A percentile compares a stretch with the other conserved stretches of the same genome.
Conservation (phyloP, 176 grass and related monocot species). For the Dendrocalamus sinicus region DNA sequence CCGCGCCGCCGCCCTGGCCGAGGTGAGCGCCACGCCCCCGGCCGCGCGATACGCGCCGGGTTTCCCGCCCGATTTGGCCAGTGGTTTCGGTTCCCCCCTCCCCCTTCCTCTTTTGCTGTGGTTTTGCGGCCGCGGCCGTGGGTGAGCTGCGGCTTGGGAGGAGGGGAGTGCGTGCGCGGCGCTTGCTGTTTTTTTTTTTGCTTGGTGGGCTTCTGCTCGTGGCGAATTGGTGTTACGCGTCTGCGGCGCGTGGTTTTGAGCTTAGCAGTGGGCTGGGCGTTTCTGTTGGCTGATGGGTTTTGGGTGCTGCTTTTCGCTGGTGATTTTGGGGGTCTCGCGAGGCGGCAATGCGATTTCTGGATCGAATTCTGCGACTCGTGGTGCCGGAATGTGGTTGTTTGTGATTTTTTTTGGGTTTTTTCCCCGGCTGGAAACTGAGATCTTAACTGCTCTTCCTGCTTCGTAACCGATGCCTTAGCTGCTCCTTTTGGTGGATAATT, state of each 20-base stretch:
- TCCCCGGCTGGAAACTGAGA: conserved; percentile 5
- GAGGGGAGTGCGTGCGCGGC: background rate
- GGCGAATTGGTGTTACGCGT: background rate
- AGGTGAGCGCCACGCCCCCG: conserved; percentile 43
- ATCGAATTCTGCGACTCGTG: conserved; percentile 23
- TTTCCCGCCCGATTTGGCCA: background rate
- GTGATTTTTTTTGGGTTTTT: background rate
- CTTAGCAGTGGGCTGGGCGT: background rate
- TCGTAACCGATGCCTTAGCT: background rate
- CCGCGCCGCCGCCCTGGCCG: conserved; percentile 28
- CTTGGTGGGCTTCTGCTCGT: background rate
- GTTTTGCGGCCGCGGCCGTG: background rate
- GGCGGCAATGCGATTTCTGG: conserved; percentile 40
- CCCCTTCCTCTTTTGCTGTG: background rate
- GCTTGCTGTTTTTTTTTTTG: background rate
- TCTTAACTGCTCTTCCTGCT: conserved; percentile 15
- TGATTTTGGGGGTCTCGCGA: conserved; percentile 15
- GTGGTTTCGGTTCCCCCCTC: background rate
- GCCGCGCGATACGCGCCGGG: background rate
- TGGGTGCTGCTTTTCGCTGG: background rate
- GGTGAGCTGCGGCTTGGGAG: background rate
- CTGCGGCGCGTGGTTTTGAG: background rate
- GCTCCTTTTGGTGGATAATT: conserved; percentile 1
- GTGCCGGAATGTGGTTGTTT: background rate
- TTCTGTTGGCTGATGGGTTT: background rate